Base-by-base conservation (phyloP, 116 monocot genomes). In the Thalassia testudinum region DNA sequence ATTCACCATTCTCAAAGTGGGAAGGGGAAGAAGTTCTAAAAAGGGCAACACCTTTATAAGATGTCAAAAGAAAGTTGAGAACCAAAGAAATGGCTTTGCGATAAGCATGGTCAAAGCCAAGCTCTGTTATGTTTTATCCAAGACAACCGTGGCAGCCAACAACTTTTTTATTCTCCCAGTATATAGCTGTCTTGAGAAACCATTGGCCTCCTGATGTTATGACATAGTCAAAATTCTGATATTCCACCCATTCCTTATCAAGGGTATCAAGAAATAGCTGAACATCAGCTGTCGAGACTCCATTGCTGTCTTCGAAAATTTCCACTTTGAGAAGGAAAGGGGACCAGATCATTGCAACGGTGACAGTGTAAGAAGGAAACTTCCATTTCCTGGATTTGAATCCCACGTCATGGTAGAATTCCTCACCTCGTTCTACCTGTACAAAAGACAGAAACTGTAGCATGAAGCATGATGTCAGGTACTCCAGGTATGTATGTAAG, bases 1-100 rank as follows among this genome's bases (percentile, higher is more conserved):
- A 78, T 30, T 78, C 56, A 0, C 82, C 87, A 43, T 73, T 27
- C 73, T 87, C 87, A 16, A 78, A 82, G 59, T 87, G 87, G 52
- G 66, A 66, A 1, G 78, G 75, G 5, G 75, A 70, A 64, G 82
- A 75, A 2, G 87, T 82, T 50, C 78, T 63, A 43, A 83, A 75
- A 18, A 83, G 14, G n/a, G 82, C 42, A 3, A 65, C 21, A 0
- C 75, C 75, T 52, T 72, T 73, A 70, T 78, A 72, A n/a, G 69
- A 60, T 10, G 53, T 52, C 1, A 18, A 37, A 12, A 82, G 65
- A 52, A 70, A 73, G 40, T 52, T 34, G 40, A 78, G 61, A 20
- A 27, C 70, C 40, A 68, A 40, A 3, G 43, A 12, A n/a, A 87
- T 75, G 37, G 70, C 73, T 65, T 76, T 81, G 27, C 60, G 55